Base-by-base conservation (phyloP, 331 rosid genomes). In the Phaseolus coccineus region DNA sequence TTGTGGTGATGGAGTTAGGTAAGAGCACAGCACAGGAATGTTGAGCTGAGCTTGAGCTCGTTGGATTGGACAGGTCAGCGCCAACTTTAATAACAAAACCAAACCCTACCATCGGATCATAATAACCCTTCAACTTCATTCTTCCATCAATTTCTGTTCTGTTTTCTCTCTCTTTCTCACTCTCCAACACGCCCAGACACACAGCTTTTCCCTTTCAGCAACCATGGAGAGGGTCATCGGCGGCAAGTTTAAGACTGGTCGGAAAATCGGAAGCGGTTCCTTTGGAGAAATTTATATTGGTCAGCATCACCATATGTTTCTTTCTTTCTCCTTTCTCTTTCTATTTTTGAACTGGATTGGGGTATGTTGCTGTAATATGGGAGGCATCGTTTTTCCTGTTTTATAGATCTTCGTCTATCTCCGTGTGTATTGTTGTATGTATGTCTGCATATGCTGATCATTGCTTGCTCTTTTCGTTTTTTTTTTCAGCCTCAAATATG, bases 241-340 rank as follows among this genome's bases (percentile, higher is more conserved):
- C 3, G 90, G 88, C 3, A 86, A 87, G 81, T 89, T 53, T 78
- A 87, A 87, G 84, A n/a, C 87, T 57, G 91, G 93, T 81, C 87
- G 89, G 53, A 91, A 87, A 85, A 85, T 91, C 25, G 96, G 93
- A 1, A 87, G 93, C 74, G 96, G 96, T 14, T 91, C 96, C 0
- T 91, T 91, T 4, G 91, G 96, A 30, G 90, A 91, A 81, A 85
- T 89, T 37, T 87, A 68, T 77, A 83, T 85, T 8, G 96, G 96
- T 90, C n/a, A 14, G 52, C 50, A 69, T 1, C 53, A 35, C n/a
- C 72, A 1, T 3, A 1, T 19, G 9, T 9, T 7, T 40, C 39
- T 24, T 67, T 67, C 9, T 66, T 67, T 66, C 19, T 66, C 2
- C 11, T 40, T 65, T 65, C 39, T 39, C 14, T 28, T 61, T 66